Evolutionary conservation across 2,329 filamentous ascomycete species (phyloP), one percentile per base, ranked within the genome.

Genomic region (Achaetomium macrosporum): DNA sequence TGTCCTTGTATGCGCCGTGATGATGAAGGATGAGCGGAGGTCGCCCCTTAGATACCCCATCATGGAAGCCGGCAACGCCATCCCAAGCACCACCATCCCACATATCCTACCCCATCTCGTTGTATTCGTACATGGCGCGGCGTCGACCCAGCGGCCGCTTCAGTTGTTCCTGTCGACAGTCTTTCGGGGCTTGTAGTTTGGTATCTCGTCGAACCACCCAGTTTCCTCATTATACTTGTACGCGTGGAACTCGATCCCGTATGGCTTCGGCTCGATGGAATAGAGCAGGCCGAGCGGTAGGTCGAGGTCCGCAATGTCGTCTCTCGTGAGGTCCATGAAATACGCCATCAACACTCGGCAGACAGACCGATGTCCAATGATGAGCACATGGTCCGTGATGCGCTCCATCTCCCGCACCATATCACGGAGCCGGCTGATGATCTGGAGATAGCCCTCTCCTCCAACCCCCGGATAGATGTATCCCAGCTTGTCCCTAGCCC

Each of bases 391-490:
- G 64, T 99, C 93, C 30, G 90, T 95, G 77, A 96, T 97, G 56
- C 93, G 87, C 76, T 99, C 93, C 56, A 96, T 85, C 73, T 99
- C 93, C 47, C 95, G 87, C 59, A 99, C 96, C 74, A 99, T 93
- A 58, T 95, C 88, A 49, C 91, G 87, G 35, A 97, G 81, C 46
- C 93, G 88, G 69, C 93, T 95, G 72, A 99, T 96, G 63, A 99
- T 88, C 71, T 97, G 92, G 11, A 99, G 81, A 65, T 99, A 99
- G 30, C 92, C 90, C 70, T 99, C 93, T 48, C 93, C 93, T 20
- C 93, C 93, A 16, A 95, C 88, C 5, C 93, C 93, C 1, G 93
- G 93, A 68, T 97, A 97, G 59, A 95, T 90, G 71, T 99, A 99
- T 62, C 90, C 87, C 48, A 99, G 83, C 73, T 99, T 99, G 73